phyloP scores from a whole-genome alignment of 305 asterid genomes.

The Andrographis paniculata region DNA sequence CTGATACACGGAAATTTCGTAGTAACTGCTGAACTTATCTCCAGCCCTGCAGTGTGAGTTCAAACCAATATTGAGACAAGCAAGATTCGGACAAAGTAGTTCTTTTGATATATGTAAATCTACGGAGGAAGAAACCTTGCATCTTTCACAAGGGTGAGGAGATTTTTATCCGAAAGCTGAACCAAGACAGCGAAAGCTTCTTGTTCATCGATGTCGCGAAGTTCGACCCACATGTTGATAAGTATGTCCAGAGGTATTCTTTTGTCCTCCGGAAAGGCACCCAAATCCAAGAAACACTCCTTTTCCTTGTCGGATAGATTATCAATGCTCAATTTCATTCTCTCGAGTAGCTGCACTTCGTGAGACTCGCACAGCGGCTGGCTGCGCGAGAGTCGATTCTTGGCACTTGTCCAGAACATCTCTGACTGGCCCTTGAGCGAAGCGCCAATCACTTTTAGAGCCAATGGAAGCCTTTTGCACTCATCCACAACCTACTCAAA shows the following conservation, averaged over 20 bases:
- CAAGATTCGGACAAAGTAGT: neutral
- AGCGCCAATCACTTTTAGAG: slow-evolving; percentile 85
- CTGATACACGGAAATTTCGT: slow-evolving; percentile 76
- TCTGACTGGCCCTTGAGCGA: slow-evolving; percentile 76
- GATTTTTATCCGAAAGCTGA: slow-evolving; percentile 82
- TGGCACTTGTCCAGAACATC: slow-evolving; percentile 76
- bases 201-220: slow-evolving; percentile 70
- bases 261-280: slow-evolving; percentile 84
- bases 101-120: neutral
- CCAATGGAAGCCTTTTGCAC: slow-evolving; percentile 87
- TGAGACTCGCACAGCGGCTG: slow-evolving; percentile 79
- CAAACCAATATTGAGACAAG: neutral
- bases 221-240: slow-evolving; percentile 88
- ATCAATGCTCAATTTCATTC: slow-evolving; percentile 83
- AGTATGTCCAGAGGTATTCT: slow-evolving; percentile 80
- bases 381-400: slow-evolving; percentile 56
- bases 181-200: slow-evolving; percentile 81
- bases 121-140: slow-evolving; percentile 34
- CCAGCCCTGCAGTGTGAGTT: slow-evolving; percentile 48
- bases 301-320: slow-evolving; percentile 56
- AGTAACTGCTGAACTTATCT: slow-evolving; percentile 76
- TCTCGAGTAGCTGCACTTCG: slow-evolving; percentile 59
- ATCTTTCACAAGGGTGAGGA: slow-evolving; percentile 71
- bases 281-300: slow-evolving; percentile 82
- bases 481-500: slow-evolving; percentile 57